Evolutionary conservation across 176 grass and related monocot species (phyloP).

Genomic region (Aegilops tauschii): DNA sequence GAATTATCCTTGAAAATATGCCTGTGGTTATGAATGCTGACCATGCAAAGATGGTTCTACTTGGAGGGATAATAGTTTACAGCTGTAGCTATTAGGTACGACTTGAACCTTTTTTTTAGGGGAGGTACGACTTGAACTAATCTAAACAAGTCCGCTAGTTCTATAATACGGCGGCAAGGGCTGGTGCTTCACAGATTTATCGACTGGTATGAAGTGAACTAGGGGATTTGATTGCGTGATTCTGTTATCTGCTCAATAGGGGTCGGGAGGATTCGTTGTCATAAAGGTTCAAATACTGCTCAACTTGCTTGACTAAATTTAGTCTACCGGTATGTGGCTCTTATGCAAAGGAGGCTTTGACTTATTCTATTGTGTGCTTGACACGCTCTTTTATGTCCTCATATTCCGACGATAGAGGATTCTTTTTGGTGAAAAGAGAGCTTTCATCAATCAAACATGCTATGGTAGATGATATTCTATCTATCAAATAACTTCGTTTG

Average conservation of each 20-base stretch:
- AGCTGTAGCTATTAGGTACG: conserved; percentile 8
- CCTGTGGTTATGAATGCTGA: conserved; percentile 5
- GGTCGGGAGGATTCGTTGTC: not conserved
- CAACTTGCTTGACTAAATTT: conserved; percentile 19
- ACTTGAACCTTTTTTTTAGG: not conserved
- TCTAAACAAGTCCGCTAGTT: conserved; percentile 11
- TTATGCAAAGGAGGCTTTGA: conserved; percentile 11
- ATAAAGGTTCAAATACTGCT: not conserved
- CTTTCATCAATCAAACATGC: too few relatives aligned
- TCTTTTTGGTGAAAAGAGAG: too few relatives aligned
- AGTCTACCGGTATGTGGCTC: conserved; percentile 8
- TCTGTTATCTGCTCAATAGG: not conserved
- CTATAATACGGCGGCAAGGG: not conserved
- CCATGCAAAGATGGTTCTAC: not conserved
- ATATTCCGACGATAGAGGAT: not conserved
- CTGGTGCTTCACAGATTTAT: not conserved
- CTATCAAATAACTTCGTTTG: not conserved
- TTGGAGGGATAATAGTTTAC: not conserved
- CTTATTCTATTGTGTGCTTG: conserved; percentile 6
- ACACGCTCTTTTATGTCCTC: not conserved
- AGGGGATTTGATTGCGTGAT: not conserved
- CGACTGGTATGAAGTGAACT: not conserved
- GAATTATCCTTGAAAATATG: conserved; percentile 25
- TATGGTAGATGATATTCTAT: too few relatives aligned
- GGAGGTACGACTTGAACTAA: conserved; percentile 15